phyloP scores from a whole-genome alignment of 106 monocot genomes.

The Apostasia shenzhenica region DNA sequence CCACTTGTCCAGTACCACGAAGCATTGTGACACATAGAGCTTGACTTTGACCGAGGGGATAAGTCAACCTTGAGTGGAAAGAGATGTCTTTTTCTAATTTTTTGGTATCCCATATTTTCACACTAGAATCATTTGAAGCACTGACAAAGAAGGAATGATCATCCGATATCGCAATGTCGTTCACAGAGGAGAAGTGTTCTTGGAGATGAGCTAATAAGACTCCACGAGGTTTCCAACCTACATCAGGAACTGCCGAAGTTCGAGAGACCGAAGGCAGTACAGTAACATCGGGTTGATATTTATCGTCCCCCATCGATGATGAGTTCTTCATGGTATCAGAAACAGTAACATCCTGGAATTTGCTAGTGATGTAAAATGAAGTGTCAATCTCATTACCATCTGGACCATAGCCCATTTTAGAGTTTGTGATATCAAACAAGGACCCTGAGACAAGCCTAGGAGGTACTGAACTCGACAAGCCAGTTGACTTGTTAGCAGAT shows the following conservation, averaged over 20 bases:
- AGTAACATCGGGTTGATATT: constrained; percentile 41
- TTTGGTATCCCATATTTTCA: constrained; percentile 96
- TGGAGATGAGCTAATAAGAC: constrained; percentile 92
- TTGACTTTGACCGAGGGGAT: constrained; percentile 47
- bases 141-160: constrained; percentile 83
- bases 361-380: constrained; percentile 47
- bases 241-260: constrained; percentile 42
- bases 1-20: constrained; percentile 64
- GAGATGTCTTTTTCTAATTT: constrained; percentile 94
- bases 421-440: constrained; percentile 46
- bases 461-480: constrained; percentile 57
- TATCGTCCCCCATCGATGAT: constrained; percentile 49
- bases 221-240: constrained; percentile 87
- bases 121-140: constrained; percentile 86
- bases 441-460: constrained; percentile 74
- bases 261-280: constrained; percentile 40
- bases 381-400: constrained; percentile 35
- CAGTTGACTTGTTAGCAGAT: constrained; percentile 40
- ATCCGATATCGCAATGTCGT: constrained; percentile 78
- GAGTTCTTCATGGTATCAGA: constrained; percentile 54
- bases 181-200: constrained; percentile 82
- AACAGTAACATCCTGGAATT: constrained; percentile 59
- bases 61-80: constrained; percentile 89
- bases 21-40: constrained; percentile 82
- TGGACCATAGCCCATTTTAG: constrained; percentile 25